Percentiles rank a stretch among this genome's conserved stretches.
These are phyloP conservation scores for Taphrina wiesneri DNA, from an alignment of 1,139 yeast species.

Conservation along the genomic window DNA sequence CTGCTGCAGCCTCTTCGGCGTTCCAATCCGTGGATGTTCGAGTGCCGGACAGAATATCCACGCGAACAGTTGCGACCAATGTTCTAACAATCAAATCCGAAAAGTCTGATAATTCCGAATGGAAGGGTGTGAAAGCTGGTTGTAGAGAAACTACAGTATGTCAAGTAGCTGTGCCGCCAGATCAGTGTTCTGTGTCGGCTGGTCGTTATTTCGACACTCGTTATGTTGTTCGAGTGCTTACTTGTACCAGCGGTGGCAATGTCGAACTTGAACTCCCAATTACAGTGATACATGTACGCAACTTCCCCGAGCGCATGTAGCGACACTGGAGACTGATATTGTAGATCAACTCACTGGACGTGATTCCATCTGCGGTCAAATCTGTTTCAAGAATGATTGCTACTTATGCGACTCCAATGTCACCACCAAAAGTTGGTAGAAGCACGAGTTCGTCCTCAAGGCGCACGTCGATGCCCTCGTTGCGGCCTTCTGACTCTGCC, in stretches of 20 bases:
- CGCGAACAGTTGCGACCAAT: constrained; percentile 26
- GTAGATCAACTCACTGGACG: constrained; percentile 27
- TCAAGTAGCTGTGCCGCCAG: constrained; percentile 29
- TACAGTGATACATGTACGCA: constrained; percentile 16
- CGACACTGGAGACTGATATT: neutral
- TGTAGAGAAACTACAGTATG: constrained; percentile 22
- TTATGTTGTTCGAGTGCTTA: constrained; percentile 8
- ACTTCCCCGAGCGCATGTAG: too few relatives aligned
- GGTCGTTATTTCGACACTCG: constrained; percentile 32
- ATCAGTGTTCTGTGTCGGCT: constrained; percentile 32
- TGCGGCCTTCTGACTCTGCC: neutral
- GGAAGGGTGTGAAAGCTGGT: constrained; percentile 35
- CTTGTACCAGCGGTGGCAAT: constrained; percentile 11
- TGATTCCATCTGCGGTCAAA: constrained; percentile 24
- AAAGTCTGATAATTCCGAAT: constrained; percentile 16
- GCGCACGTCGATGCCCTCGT: constrained; percentile 6
- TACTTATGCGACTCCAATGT: constrained; percentile 3
- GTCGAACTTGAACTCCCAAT: constrained; percentile 25
- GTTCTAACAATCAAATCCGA: constrained; percentile 15
- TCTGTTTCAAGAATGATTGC: constrained; percentile 27
- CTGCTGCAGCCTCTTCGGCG: constrained; percentile 34
- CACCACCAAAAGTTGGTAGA: neutral
- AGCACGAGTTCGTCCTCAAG: neutral
- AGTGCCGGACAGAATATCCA: constrained; percentile 31
- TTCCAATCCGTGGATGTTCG: constrained; percentile 31